A percentile compares a stretch with the other conserved stretches of the same genome.
Conservation (phyloP, 306 rosid genomes). For the Vachellia pachyceras region DNA sequence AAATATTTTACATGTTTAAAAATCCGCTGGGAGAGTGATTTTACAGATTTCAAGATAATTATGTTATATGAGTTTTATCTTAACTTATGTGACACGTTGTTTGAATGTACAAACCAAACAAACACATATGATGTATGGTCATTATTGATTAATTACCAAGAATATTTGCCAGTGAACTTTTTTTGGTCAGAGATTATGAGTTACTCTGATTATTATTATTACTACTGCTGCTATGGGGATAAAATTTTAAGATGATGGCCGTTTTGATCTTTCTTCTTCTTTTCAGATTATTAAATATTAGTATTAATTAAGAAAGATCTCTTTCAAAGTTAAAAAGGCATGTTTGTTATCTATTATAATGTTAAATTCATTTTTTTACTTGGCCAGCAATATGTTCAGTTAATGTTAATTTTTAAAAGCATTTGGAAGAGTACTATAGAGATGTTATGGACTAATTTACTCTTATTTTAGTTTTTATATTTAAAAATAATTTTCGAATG, state of each 20-base stretch:
- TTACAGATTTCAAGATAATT: too few species aligned
- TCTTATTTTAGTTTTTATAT: not conserved
- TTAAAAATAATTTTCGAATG: not conserved
- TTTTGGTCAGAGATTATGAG: not conserved
- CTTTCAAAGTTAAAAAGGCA: constrained; percentile 20
- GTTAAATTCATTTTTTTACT: not conserved
- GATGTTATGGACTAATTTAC: not conserved
- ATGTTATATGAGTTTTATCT: too few species aligned
- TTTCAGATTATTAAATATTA: constrained; percentile 20
- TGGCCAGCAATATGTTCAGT: not conserved
- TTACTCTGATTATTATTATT: not conserved
- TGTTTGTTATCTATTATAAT: not conserved
- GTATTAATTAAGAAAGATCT: constrained; percentile 26
- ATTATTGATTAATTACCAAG: not conserved
- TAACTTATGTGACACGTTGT: too few species aligned
- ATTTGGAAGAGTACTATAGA: constrained; percentile 33
- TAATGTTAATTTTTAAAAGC: constrained; percentile 32
- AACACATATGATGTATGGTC: not conserved
- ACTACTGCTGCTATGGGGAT: constrained; percentile 1
- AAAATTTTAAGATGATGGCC: constrained; percentile 6
- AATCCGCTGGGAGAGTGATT: too few species aligned
- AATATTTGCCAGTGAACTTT: not conserved
- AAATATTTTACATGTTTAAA: too few species aligned
- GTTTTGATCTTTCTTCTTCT: constrained; percentile 24
- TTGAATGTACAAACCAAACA: too few species aligned